Percentiles rank a stretch among this genome's conserved stretches.
Evolutionary conservation across 805 yeast genomes (phyloP).

Genomic region (Pichia heedii): DNA sequence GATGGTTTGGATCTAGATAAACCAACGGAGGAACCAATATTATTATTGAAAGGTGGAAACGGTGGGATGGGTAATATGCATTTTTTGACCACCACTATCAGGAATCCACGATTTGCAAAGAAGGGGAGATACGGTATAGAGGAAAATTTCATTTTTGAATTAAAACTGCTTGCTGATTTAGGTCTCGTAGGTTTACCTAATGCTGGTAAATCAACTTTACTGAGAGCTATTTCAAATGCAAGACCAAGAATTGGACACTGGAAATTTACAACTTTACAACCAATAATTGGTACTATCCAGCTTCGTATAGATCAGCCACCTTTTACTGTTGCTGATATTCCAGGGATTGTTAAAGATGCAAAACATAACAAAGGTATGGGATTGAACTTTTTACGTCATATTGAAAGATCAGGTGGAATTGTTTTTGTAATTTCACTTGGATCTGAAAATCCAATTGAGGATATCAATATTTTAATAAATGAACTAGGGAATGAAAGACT

Average conservation of each 20-base stretch:
- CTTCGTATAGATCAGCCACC: slow-evolving; percentile 54
- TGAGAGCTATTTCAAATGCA: slow-evolving; percentile 82
- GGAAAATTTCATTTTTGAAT: slow-evolving; percentile 64
- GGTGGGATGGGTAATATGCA: slow-evolving; percentile 98
- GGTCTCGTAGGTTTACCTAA: slow-evolving; percentile 95
- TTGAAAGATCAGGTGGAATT: slow-evolving; percentile 84
- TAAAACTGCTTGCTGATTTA: slow-evolving; percentile 82
- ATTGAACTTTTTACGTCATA: slow-evolving; percentile 80
- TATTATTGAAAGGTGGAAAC: slow-evolving; percentile 72
- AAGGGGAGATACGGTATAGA: slow-evolving; percentile 64
- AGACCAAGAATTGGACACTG: slow-evolving; percentile 90
- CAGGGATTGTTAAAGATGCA: slow-evolving; percentile 91
- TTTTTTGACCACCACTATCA: slow-evolving; percentile 69
- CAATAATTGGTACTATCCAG: slow-evolving; percentile 82
- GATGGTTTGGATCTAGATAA: slow-evolving; percentile 67
- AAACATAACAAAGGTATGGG: slow-evolving; percentile 86
- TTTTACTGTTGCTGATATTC: slow-evolving; percentile 95
- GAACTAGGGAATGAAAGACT: slow-evolving; percentile 68
- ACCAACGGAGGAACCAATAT: slow-evolving; percentile 56
- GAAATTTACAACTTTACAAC: slow-evolving; percentile 92
- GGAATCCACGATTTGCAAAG: slow-evolving; percentile 87
- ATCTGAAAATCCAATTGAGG: slow-evolving; percentile 52
- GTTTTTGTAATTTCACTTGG: slow-evolving; percentile 82
- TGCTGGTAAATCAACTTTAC: slow-evolving; percentile 89
- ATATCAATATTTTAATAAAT: slow-evolving; percentile 48